Evolutionary conservation across 2,329 filamentous ascomycete genomes (phyloP), one percentile per base, ranked within the genome.

Genomic region (Tolypocladium ovalisporum): DNA sequence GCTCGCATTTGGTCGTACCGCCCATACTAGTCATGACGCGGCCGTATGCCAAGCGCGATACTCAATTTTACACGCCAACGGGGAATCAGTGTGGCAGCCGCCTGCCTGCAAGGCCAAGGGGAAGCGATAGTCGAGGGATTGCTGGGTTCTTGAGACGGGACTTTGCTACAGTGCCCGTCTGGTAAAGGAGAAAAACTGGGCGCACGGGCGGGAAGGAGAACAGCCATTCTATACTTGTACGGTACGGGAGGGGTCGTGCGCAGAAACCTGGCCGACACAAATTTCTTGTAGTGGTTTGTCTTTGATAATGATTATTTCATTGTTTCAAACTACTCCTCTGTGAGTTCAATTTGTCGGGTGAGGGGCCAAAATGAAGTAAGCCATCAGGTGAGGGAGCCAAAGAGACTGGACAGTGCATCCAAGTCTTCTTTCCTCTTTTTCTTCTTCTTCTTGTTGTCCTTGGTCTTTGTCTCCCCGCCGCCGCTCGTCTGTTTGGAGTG

Each of bases 1-100:
- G 94, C 94, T 56, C 87, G 94, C 68, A 97, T 99, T 75, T 99
- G 94, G 94, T 91, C 88, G 66, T 97, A 89, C 68, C 79, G 82
- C 57, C 73, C 78, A 4, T 72, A 78, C 56, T 75, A 73, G 56
- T 63, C 17, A 35, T n/a, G 29, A 34, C 47, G 24, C 32, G 10
- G 49, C 7, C 3, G 22, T 27, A 15, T 13, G 34, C 29, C 47
- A 51, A 13, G 13, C 22, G 47, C 29, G 19, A 22, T 52, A 8
- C 47, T 52, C 9, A 51, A 35, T 22, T 52, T 35, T 22, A 15
- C 29, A 35, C 29, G 29, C 10, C 47, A 22, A 22, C 29, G 9
- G 47, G n/a, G 19, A 10, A 19, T 15, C 32, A 8, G 47, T n/a
- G 4, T 29, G 32, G 32, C 5, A 35, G 27, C 44, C 13, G 44